A percentile compares a stretch with the other conserved stretches of the same genome.
These are phyloP conservation scores for Arabidopsis arenosa DNA, from an alignment of 345 rosid species.

Conservation along the genomic window DNA sequence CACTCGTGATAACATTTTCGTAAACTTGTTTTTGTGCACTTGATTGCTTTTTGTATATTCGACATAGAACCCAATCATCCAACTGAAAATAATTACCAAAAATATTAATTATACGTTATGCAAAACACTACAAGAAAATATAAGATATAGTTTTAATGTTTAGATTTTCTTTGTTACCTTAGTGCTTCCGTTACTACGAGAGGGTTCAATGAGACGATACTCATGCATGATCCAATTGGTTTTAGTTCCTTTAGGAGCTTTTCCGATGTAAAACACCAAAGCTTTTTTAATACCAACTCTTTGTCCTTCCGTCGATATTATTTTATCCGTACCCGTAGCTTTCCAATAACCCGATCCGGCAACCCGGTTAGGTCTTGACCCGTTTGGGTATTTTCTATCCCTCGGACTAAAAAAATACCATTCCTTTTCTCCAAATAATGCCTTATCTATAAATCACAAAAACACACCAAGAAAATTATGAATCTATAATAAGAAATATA, in stretches of 20 bases:
- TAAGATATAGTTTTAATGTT: not conserved
- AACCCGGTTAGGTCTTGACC: conserved; percentile 89
- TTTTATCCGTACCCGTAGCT: conserved; percentile 91
- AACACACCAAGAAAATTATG: not conserved
- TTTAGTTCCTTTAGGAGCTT: conserved; percentile 94
- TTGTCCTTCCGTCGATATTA: conserved; percentile 71
- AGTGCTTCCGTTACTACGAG: conserved; percentile 64
- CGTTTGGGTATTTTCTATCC: conserved; percentile 92
- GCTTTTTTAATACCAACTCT: conserved; percentile 93
- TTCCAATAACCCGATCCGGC: conserved; percentile 97
- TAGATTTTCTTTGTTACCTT: conserved; percentile 49
- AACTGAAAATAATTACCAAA: conserved; percentile 47
- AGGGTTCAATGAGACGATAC: conserved; percentile 70
- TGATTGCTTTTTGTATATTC: conserved; percentile 87
- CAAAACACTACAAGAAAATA: not conserved
- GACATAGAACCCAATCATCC: conserved; percentile 96
- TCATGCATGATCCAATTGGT: conserved; percentile 99
- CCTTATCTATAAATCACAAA: conserved; percentile 60
- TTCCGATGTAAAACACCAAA: conserved; percentile 87
- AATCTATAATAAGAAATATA: not conserved
- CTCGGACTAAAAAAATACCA: conserved; percentile 97
- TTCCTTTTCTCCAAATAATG: conserved; percentile 87
- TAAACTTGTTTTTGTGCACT: conserved; percentile 58
- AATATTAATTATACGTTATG: not conserved
- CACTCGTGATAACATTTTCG: conserved; percentile 32